Evolutionary conservation across 164 flowering plant genomes (phyloP).

Genomic region (Vitis labrusca): DNA sequence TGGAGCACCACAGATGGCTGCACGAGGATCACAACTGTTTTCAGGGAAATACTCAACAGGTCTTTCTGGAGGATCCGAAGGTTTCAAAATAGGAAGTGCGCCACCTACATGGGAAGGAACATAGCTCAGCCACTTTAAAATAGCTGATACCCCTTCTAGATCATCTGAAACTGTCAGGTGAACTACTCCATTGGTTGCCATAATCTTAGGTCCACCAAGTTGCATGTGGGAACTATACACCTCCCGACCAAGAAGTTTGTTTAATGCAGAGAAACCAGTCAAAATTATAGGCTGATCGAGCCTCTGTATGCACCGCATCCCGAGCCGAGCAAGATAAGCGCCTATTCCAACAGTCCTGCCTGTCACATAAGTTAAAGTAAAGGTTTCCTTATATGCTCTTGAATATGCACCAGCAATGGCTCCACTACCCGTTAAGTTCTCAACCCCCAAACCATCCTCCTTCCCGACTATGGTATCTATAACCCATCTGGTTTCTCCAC

Average conservation of each 20-base stretch:
- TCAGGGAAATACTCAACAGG: conserved; percentile 83
- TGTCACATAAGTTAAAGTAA: conserved; percentile 94
- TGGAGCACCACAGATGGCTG: conserved; percentile 70
- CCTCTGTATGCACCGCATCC: conserved; percentile 99
- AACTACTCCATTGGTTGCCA: conserved; percentile 98
- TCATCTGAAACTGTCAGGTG: conserved; percentile 97
- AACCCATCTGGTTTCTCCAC: conserved; percentile 93
- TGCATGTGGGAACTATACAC: conserved; percentile 99
- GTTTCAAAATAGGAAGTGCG: conserved; percentile 66
- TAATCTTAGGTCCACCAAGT: conserved; percentile 98
- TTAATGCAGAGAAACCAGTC: conserved; percentile 94
- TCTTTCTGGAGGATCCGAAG: conserved; percentile 83
- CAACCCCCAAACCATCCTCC: conserved; percentile 97
- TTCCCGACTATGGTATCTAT: conserved; percentile 93
- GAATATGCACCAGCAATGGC: conserved; percentile 98
- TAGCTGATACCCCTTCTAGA: conserved; percentile 91
- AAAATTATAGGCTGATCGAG: conserved; percentile 98
- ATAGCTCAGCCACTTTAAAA: conserved; percentile 93
- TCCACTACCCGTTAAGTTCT: conserved; percentile 93
- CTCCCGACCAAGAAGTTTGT: conserved; percentile 97
- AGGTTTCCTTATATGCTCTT: conserved; percentile 93
- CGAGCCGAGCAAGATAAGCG: conserved; percentile 98
- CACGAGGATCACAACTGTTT: conserved; percentile 95
- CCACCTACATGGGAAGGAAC: conserved; percentile 82
- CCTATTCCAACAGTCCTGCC: conserved; percentile 99